Base-by-base conservation (phyloP, 2,329 filamentous ascomycete species). In the Claviceps capensis region DNA sequence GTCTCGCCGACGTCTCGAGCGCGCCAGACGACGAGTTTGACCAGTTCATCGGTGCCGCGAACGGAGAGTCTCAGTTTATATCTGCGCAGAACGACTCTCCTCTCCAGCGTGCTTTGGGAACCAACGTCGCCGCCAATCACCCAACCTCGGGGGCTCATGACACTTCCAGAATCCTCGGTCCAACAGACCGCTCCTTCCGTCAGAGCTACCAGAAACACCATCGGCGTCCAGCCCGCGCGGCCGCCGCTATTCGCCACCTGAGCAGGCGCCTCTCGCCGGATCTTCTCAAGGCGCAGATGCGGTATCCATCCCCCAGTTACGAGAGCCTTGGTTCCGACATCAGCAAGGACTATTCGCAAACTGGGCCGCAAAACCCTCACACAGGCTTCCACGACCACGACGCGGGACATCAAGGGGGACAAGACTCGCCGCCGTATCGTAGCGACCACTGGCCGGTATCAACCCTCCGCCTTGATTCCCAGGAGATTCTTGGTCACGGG, bases 1-100 rank as follows among this genome's bases (percentile, higher is more conserved):
- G 72, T 52, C 56, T 76, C 22, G 72, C 72, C 2, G 67, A 75
- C 53, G 65, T 69, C 6, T 74, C 72, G 1, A 72, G 74, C 44
- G 55, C 52, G 16, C 54, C 56, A 36, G 56, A 62, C 13, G 56
- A 60, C 40, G 57, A 52, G 4, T 48, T 52, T 7, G 50, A 51
- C 22, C 40, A 54, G 9, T 52, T 53, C n/a, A 44, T 52, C n/a
- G 51, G 50, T 17, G 47, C 44, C 17, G 26, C 42, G 11, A 40
- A 16, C 42, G 13, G 44, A 4, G 40, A 48, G 34, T n/a, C 19
- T 14, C 17, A n/a, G n/a, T 43, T 43, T 23, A 19, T 19, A 14
- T 45, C n/a, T 7, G 41, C 16, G 19, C 42, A 14, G 16, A 23
- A 36, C 14, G 9, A 23, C 13, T 22, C 41, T 45, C 14, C 13